Percentiles rank a stretch among this genome's conserved stretches.
phyloP scores from a whole-genome alignment of 2,329 filamentous ascomycete species.

The Bisporella sp. region DNA sequence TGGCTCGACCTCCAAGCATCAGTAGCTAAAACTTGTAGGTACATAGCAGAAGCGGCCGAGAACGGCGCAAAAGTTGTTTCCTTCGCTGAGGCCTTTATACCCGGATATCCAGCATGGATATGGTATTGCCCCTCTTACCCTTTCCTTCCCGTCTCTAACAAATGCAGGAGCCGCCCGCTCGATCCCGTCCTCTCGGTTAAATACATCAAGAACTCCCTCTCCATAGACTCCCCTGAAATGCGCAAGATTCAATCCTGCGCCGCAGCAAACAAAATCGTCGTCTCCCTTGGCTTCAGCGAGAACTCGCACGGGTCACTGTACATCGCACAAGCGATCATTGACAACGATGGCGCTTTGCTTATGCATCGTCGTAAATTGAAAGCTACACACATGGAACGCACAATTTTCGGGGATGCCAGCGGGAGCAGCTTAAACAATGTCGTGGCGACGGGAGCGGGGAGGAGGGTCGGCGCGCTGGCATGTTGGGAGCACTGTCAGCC shows the following conservation, averaged over 20 bases:
- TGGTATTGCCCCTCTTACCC: slow-evolving; percentile 11
- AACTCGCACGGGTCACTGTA: slow-evolving; percentile 37
- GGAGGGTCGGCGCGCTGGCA: slow-evolving; percentile 6
- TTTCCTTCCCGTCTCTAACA: slow-evolving; percentile 11
- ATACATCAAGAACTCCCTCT: slow-evolving; percentile 39
- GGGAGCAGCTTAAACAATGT: not conserved
- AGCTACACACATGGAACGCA: slow-evolving; percentile 27
- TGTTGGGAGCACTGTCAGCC: slow-evolving; percentile 41
- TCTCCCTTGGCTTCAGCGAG: slow-evolving; percentile 41
- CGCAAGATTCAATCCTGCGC: slow-evolving; percentile 36
- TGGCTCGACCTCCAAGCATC: slow-evolving; percentile 51
- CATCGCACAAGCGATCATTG: slow-evolving; percentile 44
- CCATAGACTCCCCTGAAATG: slow-evolving; percentile 35
- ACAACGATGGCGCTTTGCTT: slow-evolving; percentile 33
- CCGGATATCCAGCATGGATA: slow-evolving; percentile 43
- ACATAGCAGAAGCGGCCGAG: slow-evolving; percentile 48
- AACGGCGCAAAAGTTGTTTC: slow-evolving; percentile 47
- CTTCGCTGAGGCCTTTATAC: slow-evolving; percentile 48
- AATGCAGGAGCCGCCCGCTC: not conserved
- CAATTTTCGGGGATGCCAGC: not conserved
- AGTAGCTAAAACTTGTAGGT: slow-evolving; percentile 47
- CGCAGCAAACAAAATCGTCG: slow-evolving; percentile 37
- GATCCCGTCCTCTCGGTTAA: slow-evolving; percentile 18
- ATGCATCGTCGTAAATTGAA: slow-evolving; percentile 41
- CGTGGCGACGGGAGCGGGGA: not conserved